Conservation (phyloP, 495 filamentous ascomycete species). For the Lophium mytilinum region DNA sequence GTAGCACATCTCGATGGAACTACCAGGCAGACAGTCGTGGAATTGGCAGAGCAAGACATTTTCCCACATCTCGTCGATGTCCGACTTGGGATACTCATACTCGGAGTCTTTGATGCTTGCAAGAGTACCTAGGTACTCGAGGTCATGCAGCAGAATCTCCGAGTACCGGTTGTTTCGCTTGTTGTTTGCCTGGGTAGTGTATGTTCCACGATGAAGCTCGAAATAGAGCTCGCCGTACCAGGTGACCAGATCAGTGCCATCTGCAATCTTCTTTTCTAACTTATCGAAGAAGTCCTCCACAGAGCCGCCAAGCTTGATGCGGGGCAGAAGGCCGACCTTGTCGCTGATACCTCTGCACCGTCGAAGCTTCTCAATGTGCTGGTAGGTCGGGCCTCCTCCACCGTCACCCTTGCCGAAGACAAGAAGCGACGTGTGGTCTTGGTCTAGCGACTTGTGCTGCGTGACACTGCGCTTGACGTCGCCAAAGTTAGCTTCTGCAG, state of each 20-base stretch:
- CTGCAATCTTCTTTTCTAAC: conserved; percentile 62
- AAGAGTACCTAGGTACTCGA: conserved; percentile 83
- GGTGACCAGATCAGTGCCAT: conserved; percentile 74
- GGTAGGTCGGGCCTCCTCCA: conserved; percentile 89
- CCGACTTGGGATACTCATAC: conserved; percentile 86
- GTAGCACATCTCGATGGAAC: conserved; percentile 93
- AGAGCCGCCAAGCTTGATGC: conserved; percentile 80
- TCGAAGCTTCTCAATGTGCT: conserved; percentile 88
- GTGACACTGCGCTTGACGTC: conserved; percentile 85
- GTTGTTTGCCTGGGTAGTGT: conserved; percentile 95
- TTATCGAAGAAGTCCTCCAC: conserved; percentile 94
- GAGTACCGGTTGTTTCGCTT: conserved; percentile 86
- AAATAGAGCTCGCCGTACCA: conserved; percentile 99
- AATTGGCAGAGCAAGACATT: conserved; percentile 80
- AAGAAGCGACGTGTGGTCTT: conserved; percentile 77
- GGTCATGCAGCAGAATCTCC: conserved; percentile 73
- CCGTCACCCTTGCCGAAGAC: conserved; percentile 96
- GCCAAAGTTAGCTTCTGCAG: conserved; percentile 87
- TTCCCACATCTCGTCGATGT: conserved; percentile 94
- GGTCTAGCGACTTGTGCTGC: conserved; percentile 91
- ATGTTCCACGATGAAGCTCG: conserved; percentile 91
- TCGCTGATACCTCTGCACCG: conserved; percentile 93
- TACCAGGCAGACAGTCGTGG: conserved; percentile 95
- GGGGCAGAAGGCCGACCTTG: conserved; percentile 70
- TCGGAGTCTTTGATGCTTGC: conserved; percentile 56